phyloP scores from a whole-genome alignment of 2,329 filamentous ascomycete species.

The Fusarium nisikadoi region DNA sequence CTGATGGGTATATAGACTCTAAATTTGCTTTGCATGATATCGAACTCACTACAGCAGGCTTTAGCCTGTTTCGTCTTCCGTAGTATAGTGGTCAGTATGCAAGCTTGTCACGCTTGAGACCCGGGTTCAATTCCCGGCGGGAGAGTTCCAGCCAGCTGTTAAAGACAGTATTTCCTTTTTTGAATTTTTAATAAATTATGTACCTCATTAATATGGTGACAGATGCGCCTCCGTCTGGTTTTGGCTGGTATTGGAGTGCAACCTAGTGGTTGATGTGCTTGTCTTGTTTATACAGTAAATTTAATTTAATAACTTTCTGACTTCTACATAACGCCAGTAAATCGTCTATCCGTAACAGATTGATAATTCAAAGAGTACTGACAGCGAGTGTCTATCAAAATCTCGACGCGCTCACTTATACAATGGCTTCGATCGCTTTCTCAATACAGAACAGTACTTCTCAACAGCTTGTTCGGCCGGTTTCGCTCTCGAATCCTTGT shows the following conservation, averaged over 20 bases:
- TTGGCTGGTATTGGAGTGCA: fast-evolving
- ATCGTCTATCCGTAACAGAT: too few relatives aligned
- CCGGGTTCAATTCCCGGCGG: conserved; percentile 35
- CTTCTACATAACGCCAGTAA: too few relatives aligned
- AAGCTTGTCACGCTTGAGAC: conserved; percentile 35
- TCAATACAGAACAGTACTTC: conserved; percentile 6
- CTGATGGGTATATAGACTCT: fast-evolving
- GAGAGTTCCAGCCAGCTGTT: conserved; percentile 28
- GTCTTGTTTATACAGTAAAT: fast-evolving
- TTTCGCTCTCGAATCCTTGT: background rate
- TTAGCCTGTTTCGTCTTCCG: conserved; percentile 17
- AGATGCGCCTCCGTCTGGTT: fast-evolving
- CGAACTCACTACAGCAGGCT: conserved; percentile 13
- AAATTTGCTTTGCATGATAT: fast-evolving
- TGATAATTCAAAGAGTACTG: too few relatives aligned
- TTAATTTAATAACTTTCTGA: fast-evolving
- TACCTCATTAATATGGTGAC: fast-evolving
- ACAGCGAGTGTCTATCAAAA: too few relatives aligned
- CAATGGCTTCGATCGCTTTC: background rate
- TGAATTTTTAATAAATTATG: fast-evolving
- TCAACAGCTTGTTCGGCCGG: background rate
- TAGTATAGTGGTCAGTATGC: conserved; percentile 36
- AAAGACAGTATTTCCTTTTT: background rate
- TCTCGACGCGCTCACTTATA: background rate
- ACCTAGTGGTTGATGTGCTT: fast-evolving